Evolutionary conservation across 768 basidiomycete species (phyloP), one percentile per base, ranked within the genome.

Genomic region (Lactarius akahatsu): DNA sequence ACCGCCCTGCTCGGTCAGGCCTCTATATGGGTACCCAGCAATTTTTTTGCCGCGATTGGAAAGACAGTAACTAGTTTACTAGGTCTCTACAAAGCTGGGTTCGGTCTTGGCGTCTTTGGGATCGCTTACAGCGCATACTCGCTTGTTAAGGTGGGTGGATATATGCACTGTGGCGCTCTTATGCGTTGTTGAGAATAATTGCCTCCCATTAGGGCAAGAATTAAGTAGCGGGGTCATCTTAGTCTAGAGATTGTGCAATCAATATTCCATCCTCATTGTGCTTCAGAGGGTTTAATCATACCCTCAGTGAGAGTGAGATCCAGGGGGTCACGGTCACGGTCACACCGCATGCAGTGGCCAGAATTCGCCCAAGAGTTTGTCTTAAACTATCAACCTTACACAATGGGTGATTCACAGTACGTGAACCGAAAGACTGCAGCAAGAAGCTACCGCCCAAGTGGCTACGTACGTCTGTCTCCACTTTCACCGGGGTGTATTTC

Each of bases 11-110:
- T 54, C 82, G 88, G 65, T 85, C 86, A 57, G 80, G 74, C 47
- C 80, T 91, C 67, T 90, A 89, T 77, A 73, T 91, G 61, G 80
- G 91, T 92, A 67, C 69, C 81, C 74, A 64, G 36, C 47, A 15
- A 18, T 41, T 57, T 41, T 36, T n/a, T 57, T 43, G n/a, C 55
- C 40, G 36, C 43, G 34, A 11, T 11, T 32, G 23, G 61, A 10
- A 3, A 62, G 28, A 16, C 23, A 63, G 63, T 63, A 20, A 71
- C 26, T 15, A 30, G 26, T 61, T 40, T 61, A 62, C 38, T 59
- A 91, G 90, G 83, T 56, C 67, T 80, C 28, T 92, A 84, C 77
- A 80, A 80, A 66, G 79, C 78, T 62, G 70, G 82, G 23, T 90
- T 85, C 74, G 73, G 80, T 15, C 78, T 79, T 36, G 87, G 87